Evolutionary conservation across 345 rosid genomes (phyloP).

Genomic region (Anastatica hierochuntica): DNA sequence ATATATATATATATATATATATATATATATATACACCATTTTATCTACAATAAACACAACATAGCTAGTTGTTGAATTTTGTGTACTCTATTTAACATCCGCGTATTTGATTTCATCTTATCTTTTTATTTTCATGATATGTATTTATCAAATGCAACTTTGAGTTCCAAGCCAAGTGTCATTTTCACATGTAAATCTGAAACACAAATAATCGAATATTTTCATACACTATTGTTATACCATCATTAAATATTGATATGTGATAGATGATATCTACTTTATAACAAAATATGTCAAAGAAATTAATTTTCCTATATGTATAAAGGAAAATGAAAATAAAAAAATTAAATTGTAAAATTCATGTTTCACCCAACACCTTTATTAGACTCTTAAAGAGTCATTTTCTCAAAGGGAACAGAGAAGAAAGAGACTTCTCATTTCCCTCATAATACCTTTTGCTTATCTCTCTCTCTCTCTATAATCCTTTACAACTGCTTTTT

Average conservation of each 20-base stretch:
- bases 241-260: slow-evolving; percentile 27
- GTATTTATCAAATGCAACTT: not conserved
- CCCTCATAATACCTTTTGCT: slow-evolving; percentile 22
- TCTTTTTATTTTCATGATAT: not conserved
- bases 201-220: slow-evolving; percentile 21
- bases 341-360: slow-evolving; percentile 24
- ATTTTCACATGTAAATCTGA: slow-evolving; percentile 27
- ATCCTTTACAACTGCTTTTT: slow-evolving; percentile 21
- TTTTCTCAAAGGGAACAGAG: slow-evolving; percentile 32
- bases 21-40: too few species aligned
- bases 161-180: slow-evolving; percentile 27
- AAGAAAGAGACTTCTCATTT: slow-evolving; percentile 30
- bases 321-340: not conserved
- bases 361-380: slow-evolving; percentile 29
- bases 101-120: not conserved
- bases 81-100: not conserved
- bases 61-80: not conserved
- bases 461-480: slow-evolving; percentile 11
- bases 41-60: too few species aligned
- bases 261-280: slow-evolving; percentile 28
- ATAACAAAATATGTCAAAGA: slow-evolving; percentile 20
- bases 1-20: too few species aligned
- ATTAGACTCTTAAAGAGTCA: slow-evolving; percentile 25
- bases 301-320: slow-evolving; percentile 1
- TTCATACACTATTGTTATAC: slow-evolving; percentile 21